Base-by-base conservation (phyloP, 441 rosid species). In the Capsella rubella region DNA sequence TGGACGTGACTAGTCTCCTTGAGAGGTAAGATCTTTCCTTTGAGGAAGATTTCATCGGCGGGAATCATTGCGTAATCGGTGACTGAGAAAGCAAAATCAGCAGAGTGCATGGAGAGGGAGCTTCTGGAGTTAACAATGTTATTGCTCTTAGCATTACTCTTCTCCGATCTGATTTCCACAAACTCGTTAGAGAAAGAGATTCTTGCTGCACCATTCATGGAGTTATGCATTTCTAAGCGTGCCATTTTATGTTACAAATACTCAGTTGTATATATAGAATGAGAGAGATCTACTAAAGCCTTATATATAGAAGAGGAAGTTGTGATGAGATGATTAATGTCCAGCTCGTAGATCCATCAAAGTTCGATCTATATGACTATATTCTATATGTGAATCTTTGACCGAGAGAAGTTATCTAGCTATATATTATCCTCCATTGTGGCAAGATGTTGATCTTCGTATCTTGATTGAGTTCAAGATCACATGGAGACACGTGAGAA, bases 21-120 rank as follows among this genome's bases (percentile, higher is more conserved):
- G 42, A 83, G 87, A 6, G 97, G 97, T 81, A 93, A 78, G 42
- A 93, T 81, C 83, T 85, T 88, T 29, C 98, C 98, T 61, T 90
- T 89, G 69, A 57, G 88, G 77, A 93, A 85, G 51, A 93, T 92
- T 86, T 93, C 97, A 69, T 93, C 98, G 2, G 96, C 97, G 49
- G 87, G 91, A 89, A 93, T 91, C 96, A 85, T 93, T 66, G 90
- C 64, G 81, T 84, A 63, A 77, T 83, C 82, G 0, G 84, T 75
- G 39, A 93, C 93, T 0, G 96, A 89, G 82, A 93, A 93, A 78
- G 89, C 96, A 31, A 93, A 93, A 82, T 93, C 97, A 7, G 85
- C 73, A 5, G 90, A 79, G 32, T 87, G 80, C 79, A 10, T 78
- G 10, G 75, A 64, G 84, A 71, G 66, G 71, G 39, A 84, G 35